These are phyloP conservation scores for Pseudopyricularia javanii DNA, from an alignment of 2,329 filamentous ascomycete species.

Conservation along the genomic window DNA sequence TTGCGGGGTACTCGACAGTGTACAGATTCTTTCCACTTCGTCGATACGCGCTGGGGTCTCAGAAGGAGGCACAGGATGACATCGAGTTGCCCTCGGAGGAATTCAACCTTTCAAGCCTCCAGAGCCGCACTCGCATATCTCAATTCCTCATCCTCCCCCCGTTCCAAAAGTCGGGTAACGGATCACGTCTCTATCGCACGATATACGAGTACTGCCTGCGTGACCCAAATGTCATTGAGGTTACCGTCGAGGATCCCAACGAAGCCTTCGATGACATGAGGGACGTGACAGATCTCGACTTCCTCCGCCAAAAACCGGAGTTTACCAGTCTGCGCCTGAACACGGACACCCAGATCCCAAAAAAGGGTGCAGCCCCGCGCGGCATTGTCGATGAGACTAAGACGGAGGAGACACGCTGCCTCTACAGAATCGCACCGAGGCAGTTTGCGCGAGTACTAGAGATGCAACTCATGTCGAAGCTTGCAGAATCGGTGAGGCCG, in stretches of 20 bases:
- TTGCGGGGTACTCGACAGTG: conserved; percentile 82
- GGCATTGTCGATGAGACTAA: conserved; percentile 45
- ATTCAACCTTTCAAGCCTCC: conserved; percentile 43
- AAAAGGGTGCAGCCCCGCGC: conserved; percentile 30
- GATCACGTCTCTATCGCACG: conserved; percentile 65
- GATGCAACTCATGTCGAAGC: conserved; percentile 56
- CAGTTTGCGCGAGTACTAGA: conserved; percentile 67
- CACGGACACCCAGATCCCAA: conserved; percentile 33
- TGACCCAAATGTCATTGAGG: conserved; percentile 59
- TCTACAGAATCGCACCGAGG: conserved; percentile 61
- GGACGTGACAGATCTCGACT: conserved; percentile 59
- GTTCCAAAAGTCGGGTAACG: conserved; percentile 72
- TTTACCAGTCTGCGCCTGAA: conserved; percentile 47
- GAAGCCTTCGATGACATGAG: conserved; percentile 72
- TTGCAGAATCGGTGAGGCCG: conserved; percentile 45
- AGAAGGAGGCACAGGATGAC: conserved; percentile 15
- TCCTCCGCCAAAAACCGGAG: conserved; percentile 45
- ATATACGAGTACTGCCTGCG: conserved; percentile 62
- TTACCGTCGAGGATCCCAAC: conserved; percentile 91
- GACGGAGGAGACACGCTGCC: conserved; percentile 42
- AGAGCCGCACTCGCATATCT: conserved; percentile 73
- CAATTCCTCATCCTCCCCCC: conserved; percentile 88
- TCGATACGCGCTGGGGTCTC: conserved; percentile 19
- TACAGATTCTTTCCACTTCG: conserved; percentile 67
- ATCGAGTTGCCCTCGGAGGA: conserved; percentile 22